phyloP scores from a whole-genome alignment of 805 yeast species.

The Barnettozyma californica region DNA sequence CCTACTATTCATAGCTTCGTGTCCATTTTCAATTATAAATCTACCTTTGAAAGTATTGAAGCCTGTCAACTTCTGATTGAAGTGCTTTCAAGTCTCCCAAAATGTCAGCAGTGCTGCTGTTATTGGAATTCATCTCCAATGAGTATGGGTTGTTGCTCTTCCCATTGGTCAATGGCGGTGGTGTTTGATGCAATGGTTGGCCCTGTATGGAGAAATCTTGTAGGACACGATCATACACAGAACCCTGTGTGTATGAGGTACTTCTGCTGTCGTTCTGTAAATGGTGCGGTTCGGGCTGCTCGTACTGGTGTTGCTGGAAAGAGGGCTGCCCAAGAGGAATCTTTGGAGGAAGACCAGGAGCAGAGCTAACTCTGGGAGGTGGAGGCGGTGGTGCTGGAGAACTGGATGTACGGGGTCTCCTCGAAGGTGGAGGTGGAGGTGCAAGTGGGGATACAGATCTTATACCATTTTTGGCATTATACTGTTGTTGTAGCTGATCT shows the following conservation, averaged over 20 bases:
- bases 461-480: constrained; percentile 9
- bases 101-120: constrained; percentile 37
- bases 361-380: constrained; percentile 4
- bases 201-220: constrained; percentile 12
- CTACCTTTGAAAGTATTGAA: constrained; percentile 24
- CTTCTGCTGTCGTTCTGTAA: neutral
- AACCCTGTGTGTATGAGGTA: constrained; percentile 3
- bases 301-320: neutral
- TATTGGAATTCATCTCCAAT: neutral
- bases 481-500: constrained; percentile 16
- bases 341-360: constrained; percentile 23
- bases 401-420: constrained; percentile 29
- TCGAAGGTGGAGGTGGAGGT: constrained; percentile 35
- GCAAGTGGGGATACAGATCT: constrained; percentile 25
- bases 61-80: constrained; percentile 63
- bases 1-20: neutral
- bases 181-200: constrained; percentile 2
- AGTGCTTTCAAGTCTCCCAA: constrained; percentile 60
- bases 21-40: neutral
- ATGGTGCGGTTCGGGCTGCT: constrained; percentile 3
- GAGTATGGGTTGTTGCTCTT: neutral
- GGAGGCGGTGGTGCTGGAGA: constrained; percentile 20
- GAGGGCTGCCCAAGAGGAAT: constrained; percentile 4
- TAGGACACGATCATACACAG: constrained; percentile 11
- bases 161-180: neutral